Conservation (phyloP, 371 early-diverging fungal genomes). For the Mucor mucedo region DNA sequence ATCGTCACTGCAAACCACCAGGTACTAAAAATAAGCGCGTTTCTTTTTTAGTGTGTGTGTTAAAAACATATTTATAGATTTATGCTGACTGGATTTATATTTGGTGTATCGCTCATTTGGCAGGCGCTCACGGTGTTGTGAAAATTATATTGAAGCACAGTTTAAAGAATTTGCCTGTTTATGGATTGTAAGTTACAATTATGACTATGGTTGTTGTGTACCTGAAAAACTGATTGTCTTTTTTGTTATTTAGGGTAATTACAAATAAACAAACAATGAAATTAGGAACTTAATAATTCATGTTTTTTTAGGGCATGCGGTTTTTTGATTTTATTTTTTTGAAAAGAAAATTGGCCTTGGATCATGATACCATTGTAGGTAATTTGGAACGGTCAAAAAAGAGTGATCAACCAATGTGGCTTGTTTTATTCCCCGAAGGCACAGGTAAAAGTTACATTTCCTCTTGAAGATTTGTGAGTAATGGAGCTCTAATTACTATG, state of each 20-base stretch:
- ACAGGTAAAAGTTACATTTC: slow-evolving; percentile 49
- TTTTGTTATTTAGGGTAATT: not conserved
- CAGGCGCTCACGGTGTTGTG: slow-evolving; percentile 72
- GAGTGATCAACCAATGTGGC: slow-evolving; percentile 72
- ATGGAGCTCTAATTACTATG: not conserved
- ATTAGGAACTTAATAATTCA: not conserved
- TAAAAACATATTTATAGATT: slow-evolving; percentile 45
- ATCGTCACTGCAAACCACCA: slow-evolving; percentile 83
- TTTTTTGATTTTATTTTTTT: slow-evolving; percentile 88
- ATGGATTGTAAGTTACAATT: slow-evolving; percentile 68
- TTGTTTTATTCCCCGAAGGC: slow-evolving; percentile 92
- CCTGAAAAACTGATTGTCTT: not conserved
- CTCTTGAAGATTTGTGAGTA: too few relatives aligned
- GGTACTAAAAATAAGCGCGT: slow-evolving; percentile 32
- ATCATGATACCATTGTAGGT: slow-evolving; percentile 58
- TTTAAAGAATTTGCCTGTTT: slow-evolving; percentile 79
- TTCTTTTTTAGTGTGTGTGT: not conserved
- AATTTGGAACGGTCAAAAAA: slow-evolving; percentile 44
- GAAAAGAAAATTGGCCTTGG: slow-evolving; percentile 78
- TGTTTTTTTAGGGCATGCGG: slow-evolving; percentile 74
- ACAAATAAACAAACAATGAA: not conserved
- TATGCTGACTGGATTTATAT: slow-evolving; percentile 93
- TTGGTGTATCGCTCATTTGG: slow-evolving; percentile 73
- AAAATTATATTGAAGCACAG: slow-evolving; percentile 86
- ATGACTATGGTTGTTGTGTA: not conserved